These are phyloP conservation scores for Cadophora luteo-olivacea DNA, from an alignment of 2,329 filamentous ascomycete genomes.

Conservation along the genomic window DNA sequence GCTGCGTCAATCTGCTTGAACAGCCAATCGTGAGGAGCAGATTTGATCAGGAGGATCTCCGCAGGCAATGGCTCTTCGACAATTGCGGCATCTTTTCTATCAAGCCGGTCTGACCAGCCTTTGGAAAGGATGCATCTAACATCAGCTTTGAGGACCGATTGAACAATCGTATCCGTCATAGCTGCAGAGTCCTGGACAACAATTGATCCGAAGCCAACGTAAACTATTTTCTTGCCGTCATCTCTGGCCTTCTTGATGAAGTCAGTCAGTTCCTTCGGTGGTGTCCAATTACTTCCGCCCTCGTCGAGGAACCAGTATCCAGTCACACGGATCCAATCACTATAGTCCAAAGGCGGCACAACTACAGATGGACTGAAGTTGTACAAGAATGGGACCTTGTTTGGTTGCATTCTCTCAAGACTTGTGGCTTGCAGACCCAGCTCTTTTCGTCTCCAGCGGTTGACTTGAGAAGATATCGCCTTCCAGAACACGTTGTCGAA, in stretches of 20 bases:
- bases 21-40: conserved; percentile 95
- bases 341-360: conserved; percentile 92
- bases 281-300: conserved; percentile 63
- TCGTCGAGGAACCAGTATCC: conserved; percentile 99
- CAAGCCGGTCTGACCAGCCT: conserved; percentile 90
- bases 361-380: conserved; percentile 96
- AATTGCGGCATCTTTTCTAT: conserved; percentile 60
- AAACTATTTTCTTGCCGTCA: conserved; percentile 91
- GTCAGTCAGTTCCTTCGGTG: conserved; percentile 74
- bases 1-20: conserved; percentile 94
- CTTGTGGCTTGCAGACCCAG: conserved; percentile 81
- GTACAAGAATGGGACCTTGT: conserved; percentile 98
- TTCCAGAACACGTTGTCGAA: conserved; percentile 99
- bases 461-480: conserved; percentile 88
- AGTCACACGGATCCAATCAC: conserved; percentile 96
- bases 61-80: conserved; percentile 71
- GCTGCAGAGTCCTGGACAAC: conserved; percentile 89
- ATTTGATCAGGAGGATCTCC: conserved; percentile 87
- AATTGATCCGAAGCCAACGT: conserved; percentile 96
- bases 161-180: conserved; percentile 90
- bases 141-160: conserved; percentile 88
- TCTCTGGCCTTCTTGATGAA: conserved; percentile 85
- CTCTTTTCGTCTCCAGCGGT: conserved; percentile 85
- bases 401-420: conserved; percentile 89
- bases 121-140: conserved; percentile 95